Percentiles rank a stretch among this genome's conserved stretches.
Evolutionary conservation across 345 rosid species (phyloP).

Genomic region (Gossypium rotundifolium): DNA sequence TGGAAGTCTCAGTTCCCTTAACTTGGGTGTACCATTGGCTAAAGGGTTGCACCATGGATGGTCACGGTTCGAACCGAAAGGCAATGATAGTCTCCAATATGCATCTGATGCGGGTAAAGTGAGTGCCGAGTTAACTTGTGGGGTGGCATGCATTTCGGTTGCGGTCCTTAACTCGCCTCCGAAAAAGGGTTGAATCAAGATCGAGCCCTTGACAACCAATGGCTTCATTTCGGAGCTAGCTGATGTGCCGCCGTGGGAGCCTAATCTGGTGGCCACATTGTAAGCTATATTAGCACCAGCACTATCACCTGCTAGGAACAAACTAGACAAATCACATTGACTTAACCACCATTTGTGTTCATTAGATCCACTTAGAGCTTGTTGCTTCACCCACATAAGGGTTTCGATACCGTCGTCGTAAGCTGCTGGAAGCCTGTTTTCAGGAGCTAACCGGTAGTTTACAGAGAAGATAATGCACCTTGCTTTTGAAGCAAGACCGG

Average conservation of each 20-base stretch:
- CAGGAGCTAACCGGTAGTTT: slow-evolving; percentile 58
- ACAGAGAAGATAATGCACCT: slow-evolving; percentile 44
- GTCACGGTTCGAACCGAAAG: slow-evolving; percentile 56
- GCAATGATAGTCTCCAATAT: slow-evolving; percentile 77
- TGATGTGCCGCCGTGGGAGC: slow-evolving; percentile 9
- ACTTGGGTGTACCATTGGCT: slow-evolving; percentile 14
- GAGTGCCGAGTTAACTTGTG: slow-evolving; percentile 44
- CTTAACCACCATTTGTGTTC: slow-evolving; percentile 45
- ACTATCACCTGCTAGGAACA: slow-evolving; percentile 66
- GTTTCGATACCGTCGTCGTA: slow-evolving; percentile 57
- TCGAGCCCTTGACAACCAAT: slow-evolving; percentile 37
- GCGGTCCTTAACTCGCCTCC: slow-evolving; percentile 54
- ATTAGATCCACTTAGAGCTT: slow-evolving; percentile 19
- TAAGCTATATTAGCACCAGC: slow-evolving; percentile 69
- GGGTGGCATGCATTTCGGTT: slow-evolving; percentile 45
- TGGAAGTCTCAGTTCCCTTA: slow-evolving; percentile 20
- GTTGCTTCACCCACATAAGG: slow-evolving; percentile 52
- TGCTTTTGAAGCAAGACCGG: slow-evolving; percentile 38
- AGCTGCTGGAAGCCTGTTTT: slow-evolving; percentile 58
- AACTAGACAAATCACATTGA: slow-evolving; percentile 36
- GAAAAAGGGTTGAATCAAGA: slow-evolving; percentile 64
- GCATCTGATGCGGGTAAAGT: slow-evolving; percentile 57
- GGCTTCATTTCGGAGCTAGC: slow-evolving; percentile 7
- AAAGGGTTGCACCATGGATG: slow-evolving; percentile 85
- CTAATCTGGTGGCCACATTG: slow-evolving; percentile 35